Base-by-base conservation (phyloP, 345 rosid genomes). In the Pseudoturritis turrita region DNA sequence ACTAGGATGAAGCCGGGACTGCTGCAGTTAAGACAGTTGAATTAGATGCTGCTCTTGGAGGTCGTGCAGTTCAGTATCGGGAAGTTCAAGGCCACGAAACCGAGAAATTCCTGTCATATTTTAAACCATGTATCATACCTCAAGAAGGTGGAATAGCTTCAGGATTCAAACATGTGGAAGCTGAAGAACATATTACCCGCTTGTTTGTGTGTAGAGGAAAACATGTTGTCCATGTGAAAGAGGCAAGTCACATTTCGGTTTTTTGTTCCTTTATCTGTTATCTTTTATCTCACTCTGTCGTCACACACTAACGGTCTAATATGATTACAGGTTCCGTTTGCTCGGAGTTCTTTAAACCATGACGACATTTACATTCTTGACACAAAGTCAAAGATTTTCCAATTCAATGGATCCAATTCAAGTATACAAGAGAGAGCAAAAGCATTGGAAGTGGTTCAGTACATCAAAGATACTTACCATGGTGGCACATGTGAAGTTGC, bases 361-460 rank as follows among this genome's bases (percentile, higher is more conserved):
- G 99, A 95, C 41, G 96, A 89, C 68, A 91, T 95, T 31, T 95
- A 89, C 78, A 87, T 95, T 73, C 86, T 95, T 71, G 99, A 95
- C 73, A 95, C 99, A 61, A 79, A 85, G 83, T 87, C 87, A 7
- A 95, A 91, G 78, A 86, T 95, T 62, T 95, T 95, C 62, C 99
- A 95, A 70, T 95, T 95, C 73, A 95, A 87, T 86, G 99, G 99
- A 62, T 89, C 96, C 25, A 91, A 89, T 69, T 89, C 99, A 43
- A 88, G 93, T 73, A 95, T 95, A 78, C 97, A 91, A 83, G 99
- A 95, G 79, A 88, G 99, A 78, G 99, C 97, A 64, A 95, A 91
- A 82, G 97, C 99, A 54, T 81, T 95, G 69, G 99, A 88, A 83
- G 99, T 91, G 63, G 99, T 91, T 56, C 99, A 95, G 63, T 95